These are phyloP conservation scores for Sphaerulina musiva DNA, from an alignment of 2,329 filamentous ascomycete genomes.

Conservation along the genomic window DNA sequence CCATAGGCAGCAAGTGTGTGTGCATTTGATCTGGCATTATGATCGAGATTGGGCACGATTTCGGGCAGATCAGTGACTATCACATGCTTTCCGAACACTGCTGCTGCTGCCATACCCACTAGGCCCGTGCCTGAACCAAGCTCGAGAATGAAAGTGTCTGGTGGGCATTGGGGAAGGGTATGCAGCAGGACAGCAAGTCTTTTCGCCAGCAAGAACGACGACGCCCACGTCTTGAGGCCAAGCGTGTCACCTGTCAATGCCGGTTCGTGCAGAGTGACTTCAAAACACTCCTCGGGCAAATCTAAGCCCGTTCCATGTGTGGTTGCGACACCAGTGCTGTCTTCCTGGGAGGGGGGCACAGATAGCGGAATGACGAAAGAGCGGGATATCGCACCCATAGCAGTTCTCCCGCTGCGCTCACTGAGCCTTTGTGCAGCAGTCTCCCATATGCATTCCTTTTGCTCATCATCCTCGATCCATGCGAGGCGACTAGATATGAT, in stretches of 20 bases:
- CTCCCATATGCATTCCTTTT: slow-evolving; percentile 67
- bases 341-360: slow-evolving; percentile 8
- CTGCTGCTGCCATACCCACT: slow-evolving; percentile 78
- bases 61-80: slow-evolving; percentile 73
- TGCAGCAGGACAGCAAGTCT: slow-evolving; percentile 48
- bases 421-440: slow-evolving; percentile 71
- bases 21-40: slow-evolving; percentile 63
- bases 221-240: slow-evolving; percentile 93
- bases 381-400: slow-evolving; percentile 58
- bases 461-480: slow-evolving; percentile 63
- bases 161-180: slow-evolving; percentile 14
- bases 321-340: slow-evolving; percentile 13
- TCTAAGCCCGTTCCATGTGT: slow-evolving; percentile 5
- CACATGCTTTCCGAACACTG: slow-evolving; percentile 59
- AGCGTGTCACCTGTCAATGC: slow-evolving; percentile 80
- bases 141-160: slow-evolving; percentile 52
- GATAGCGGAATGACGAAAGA: slow-evolving; percentile 48
- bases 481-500: slow-evolving; percentile 60
- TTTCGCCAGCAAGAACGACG: slow-evolving; percentile 75
- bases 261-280: slow-evolving; percentile 74
- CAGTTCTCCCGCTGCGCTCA: slow-evolving; percentile 74
- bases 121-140: slow-evolving; percentile 86
- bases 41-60: slow-evolving; percentile 75
- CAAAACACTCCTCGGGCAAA: slow-evolving; percentile 40
- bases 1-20: slow-evolving; percentile 49